Evolutionary conservation across 208 protist species (phyloP).

Genomic region (Crithidia mellificae): DNA sequence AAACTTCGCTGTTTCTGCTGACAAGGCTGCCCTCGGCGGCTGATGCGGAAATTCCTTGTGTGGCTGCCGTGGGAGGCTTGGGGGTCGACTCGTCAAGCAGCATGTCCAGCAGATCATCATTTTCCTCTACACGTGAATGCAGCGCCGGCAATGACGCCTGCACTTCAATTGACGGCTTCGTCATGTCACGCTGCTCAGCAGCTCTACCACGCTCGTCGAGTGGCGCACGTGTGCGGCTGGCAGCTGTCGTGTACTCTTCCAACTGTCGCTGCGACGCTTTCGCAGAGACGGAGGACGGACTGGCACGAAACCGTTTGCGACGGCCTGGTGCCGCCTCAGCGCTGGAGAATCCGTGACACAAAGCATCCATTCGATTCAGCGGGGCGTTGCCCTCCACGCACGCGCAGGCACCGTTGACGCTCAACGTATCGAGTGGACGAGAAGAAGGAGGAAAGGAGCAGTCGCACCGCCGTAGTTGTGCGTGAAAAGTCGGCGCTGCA

Average conservation of each 20-base stretch:
- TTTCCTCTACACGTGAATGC: conserved; percentile 34
- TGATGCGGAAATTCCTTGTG: too few species aligned
- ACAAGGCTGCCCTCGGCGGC: too few species aligned
- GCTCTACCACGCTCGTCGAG: not conserved
- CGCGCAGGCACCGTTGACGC: too few species aligned
- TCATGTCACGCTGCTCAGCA: not conserved
- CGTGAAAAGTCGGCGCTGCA: conserved; percentile 15
- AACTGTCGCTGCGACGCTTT: not conserved
- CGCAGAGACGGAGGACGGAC: not conserved
- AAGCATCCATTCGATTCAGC: conserved; percentile 12
- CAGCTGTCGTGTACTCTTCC: not conserved
- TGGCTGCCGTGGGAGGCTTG: too few species aligned
- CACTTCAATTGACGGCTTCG: not conserved
- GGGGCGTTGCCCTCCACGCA: not conserved
- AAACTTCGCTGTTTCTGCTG: too few species aligned
- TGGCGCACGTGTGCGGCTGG: not conserved
- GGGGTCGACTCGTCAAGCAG: conserved; percentile 23
- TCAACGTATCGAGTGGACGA: too few species aligned
- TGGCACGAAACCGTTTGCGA: conserved; percentile 13
- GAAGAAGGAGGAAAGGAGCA: too few species aligned
- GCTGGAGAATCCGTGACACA: conserved; percentile 26
- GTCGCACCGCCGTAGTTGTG: conserved; percentile 8
- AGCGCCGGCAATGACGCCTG: not conserved
- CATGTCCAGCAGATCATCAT: conserved; percentile 34
- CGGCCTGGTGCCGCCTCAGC: not conserved